Base-by-base conservation (phyloP, 805 yeast genomes). In the Pichia membranifaciens region DNA sequence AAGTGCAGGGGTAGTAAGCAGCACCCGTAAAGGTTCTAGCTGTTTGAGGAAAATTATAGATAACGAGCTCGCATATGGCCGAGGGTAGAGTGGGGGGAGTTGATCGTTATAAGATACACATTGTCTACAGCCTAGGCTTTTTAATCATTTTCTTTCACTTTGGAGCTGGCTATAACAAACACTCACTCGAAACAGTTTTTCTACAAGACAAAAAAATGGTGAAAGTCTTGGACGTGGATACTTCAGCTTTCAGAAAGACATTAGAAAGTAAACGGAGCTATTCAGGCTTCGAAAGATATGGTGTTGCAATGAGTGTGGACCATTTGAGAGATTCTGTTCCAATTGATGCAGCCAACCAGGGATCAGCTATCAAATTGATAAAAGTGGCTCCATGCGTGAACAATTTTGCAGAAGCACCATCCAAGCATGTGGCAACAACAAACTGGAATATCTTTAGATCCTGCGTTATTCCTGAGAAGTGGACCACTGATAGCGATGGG, bases 371-470 rank as follows among this genome's bases (percentile, higher is more conserved):
- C 5, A 90, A 90, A 58, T 63, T 87, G 40, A 78, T 77, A 52
- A 74, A 82, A 51, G 93, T 89, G 4, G 81, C 93, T 1, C 83
- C 87, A 2, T 71, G 85, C 3, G 66, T 65, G 4, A 83, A 83
- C 60, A 66, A 71, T 40, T 86, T 73, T 54, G 53, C 47, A 0
- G 48, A 51, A 3, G 73, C 81, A 9, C 74, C 78, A 4, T 72
- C 81, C 51, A 70, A 73, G 5, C 57, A 51, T 22, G 56, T 68
- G 9, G 75, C 86, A 0, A 71, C 76, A 0, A 79, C 95, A 2
- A 82, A 85, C 55, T 82, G 87, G 84, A 89, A 90, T 63, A 73
- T 89, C 29, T 91, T 88, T 65, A 70, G 96, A 49, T 86, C 95
- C 56, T 75, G 82, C 3, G 85, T 89, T 4, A 95, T 93, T 2